phyloP scores from a whole-genome alignment of 306 rosid species.

The Potentilla sterilis region DNA sequence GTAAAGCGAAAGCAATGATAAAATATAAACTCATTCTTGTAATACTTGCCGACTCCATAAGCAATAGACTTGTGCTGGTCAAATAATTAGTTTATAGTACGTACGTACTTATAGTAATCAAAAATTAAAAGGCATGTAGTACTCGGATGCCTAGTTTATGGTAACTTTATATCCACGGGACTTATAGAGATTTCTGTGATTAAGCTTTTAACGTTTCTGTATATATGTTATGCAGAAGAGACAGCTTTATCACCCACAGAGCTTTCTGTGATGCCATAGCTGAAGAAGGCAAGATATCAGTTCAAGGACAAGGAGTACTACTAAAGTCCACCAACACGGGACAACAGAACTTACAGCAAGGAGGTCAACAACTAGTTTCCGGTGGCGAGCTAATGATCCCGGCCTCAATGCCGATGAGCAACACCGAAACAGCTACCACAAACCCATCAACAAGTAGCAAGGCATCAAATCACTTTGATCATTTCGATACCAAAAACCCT shows the following conservation, averaged over 20 bases:
- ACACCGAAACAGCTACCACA: slow-evolving; percentile 11
- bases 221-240: slow-evolving; percentile 56
- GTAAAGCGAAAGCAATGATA: not conserved
- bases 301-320: slow-evolving; percentile 19
- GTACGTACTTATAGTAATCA: not conserved
- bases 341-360: slow-evolving; percentile 25
- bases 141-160: not conserved
- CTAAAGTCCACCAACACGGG: slow-evolving; percentile 25
- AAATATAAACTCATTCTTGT: not conserved
- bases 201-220: not conserved
- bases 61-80: not conserved
- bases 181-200: not conserved
- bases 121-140: not conserved
- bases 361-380: slow-evolving; percentile 35
- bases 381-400: slow-evolving; percentile 34
- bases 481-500: slow-evolving; percentile 32
- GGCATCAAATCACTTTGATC: slow-evolving; percentile 30
- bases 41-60: not conserved
- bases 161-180: not conserved
- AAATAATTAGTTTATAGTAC: not conserved
- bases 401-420: slow-evolving; percentile 34
- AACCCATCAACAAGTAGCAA: slow-evolving; percentile 24
- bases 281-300: slow-evolving; percentile 63
- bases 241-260: slow-evolving; percentile 90
- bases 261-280: slow-evolving; percentile 87